Base-by-base conservation (phyloP, 352 stramenopile genomes). In the Phytophthora multivora region DNA sequence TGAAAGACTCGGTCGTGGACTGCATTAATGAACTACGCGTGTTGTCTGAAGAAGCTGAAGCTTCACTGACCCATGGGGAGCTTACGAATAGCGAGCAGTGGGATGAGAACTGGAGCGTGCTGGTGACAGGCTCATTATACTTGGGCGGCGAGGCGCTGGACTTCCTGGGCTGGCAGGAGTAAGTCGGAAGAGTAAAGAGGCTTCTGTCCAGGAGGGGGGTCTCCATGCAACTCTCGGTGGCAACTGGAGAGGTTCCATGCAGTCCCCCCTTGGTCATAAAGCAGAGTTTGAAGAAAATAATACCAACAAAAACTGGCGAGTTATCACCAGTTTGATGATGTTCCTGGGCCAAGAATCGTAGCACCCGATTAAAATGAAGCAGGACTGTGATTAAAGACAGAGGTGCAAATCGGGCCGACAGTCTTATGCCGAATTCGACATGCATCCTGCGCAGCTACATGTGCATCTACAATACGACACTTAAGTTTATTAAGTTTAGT, bases 71-170 rank as follows among this genome's bases (percentile, higher is more conserved):
- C n/a, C 42, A 70, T 25, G 45, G 43, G 40, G 46, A 66, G 30
- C 16, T 40, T 12, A 9, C 15, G 19, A 57, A 51, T n/a, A 26
- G 31, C 10, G 55, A 64, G 4, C 50, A 54, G 8, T 64, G 55
- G 55, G 51, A 75, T 16, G 71, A 86, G 45, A 63, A 80, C 30
- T 86, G 71, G 71, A 80, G 70, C 48, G 72, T 93, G 19, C 55
- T 93, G n/a, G 79, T 87, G 43, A 91, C 85, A 1, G 85, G 85
- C 3, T 93, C 85, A 39, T 73, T 93, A 35, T 91, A 91, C 54
- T 68, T 91, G 26, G 79, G 78, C 6, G 85, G 85, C 18, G 85
- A 92, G 51, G 63, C 79, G 21, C 68, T 93, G 48, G 69, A 75
- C 21, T 80, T 84, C 28, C 66, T 91, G 35, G 66, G 73, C 7